Evolutionary conservation across 83 land plant genomes (phyloP).

Genomic region (Isoetes engelmannii): DNA sequence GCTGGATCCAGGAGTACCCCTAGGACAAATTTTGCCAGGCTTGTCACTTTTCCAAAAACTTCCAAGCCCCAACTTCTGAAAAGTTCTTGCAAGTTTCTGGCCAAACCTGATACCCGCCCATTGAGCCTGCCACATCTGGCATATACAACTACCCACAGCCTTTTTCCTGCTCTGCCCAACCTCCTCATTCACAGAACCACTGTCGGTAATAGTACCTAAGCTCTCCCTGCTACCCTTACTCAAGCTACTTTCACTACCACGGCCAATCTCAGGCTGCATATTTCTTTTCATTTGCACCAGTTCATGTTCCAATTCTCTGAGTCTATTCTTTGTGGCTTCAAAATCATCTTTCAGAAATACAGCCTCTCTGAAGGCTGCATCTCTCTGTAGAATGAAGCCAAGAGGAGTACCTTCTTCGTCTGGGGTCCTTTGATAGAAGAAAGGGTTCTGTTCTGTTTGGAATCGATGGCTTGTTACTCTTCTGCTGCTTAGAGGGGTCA

Average conservation of each 20-base stretch:
- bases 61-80: conserved; percentile 21
- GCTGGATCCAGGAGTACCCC: too few species aligned
- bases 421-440: background rate
- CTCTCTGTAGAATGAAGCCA: background rate
- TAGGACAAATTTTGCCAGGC: too few species aligned
- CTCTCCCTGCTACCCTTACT: too few species aligned
- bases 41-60: conserved; percentile 7
- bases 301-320: conserved; percentile 23
- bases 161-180: background rate
- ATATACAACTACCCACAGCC: conserved; percentile 10
- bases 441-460: background rate
- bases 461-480: background rate
- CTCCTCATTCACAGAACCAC: background rate
- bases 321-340: conserved; percentile 24
- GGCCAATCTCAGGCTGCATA: background rate
- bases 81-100: conserved; percentile 11
- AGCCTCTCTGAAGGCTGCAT: conserved; percentile 10
- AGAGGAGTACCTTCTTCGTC: conserved; percentile 13
- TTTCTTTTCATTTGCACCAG: conserved; percentile 18
- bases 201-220: background rate
- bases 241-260: too few species aligned
- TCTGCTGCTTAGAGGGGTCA: background rate
- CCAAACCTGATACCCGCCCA: conserved; percentile 8
- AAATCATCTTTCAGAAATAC: conserved; percentile 15
- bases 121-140: conserved; percentile 21